Evolutionary conservation across 2,329 filamentous ascomycete species (phyloP).

Genomic region (Stagonosporopsis rhizophila): DNA sequence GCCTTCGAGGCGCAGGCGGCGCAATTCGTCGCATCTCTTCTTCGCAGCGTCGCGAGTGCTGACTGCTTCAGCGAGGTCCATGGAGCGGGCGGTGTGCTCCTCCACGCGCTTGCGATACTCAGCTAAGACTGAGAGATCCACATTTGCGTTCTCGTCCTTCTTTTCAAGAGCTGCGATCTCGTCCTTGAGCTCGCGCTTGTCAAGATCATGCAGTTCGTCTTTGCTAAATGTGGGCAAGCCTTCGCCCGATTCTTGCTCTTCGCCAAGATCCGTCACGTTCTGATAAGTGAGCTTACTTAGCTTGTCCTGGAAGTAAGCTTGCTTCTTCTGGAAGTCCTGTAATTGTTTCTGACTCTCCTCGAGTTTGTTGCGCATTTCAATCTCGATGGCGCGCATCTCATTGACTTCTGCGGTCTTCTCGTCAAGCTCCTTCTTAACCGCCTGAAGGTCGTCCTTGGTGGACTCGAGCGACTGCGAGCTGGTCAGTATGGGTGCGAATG

Average conservation of each 20-base stretch:
- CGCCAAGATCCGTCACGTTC: constrained; percentile 68
- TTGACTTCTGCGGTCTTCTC: constrained; percentile 68
- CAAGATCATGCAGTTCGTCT: constrained; percentile 69
- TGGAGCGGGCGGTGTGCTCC: constrained; percentile 81
- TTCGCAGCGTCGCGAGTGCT: constrained; percentile 83
- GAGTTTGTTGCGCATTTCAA: constrained; percentile 98
- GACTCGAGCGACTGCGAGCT: constrained; percentile 66
- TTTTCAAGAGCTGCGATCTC: constrained; percentile 73
- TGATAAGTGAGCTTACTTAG: constrained; percentile 82
- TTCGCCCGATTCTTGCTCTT: constrained; percentile 59
- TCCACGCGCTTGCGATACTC: constrained; percentile 88
- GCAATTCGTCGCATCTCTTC: constrained; percentile 89
- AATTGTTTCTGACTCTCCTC: constrained; percentile 95
- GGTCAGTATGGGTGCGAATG: constrained; percentile 21
- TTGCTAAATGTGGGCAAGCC: constrained; percentile 78
- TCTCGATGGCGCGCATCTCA: constrained; percentile 70
- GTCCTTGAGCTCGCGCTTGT: constrained; percentile 67
- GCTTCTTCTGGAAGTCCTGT: constrained; percentile 81
- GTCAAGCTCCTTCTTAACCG: constrained; percentile 84
- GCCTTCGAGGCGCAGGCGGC: constrained; percentile 86
- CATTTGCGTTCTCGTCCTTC: constrained; percentile 81
- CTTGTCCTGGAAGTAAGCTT: constrained; percentile 89
- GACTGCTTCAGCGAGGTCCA: constrained; percentile 82
- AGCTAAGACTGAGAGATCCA: constrained; percentile 86
- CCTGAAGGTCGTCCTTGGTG: constrained; percentile 81